Evolutionary conservation across 352 stramenopile species (phyloP).

Genomic region (Pythium volutum): DNA sequence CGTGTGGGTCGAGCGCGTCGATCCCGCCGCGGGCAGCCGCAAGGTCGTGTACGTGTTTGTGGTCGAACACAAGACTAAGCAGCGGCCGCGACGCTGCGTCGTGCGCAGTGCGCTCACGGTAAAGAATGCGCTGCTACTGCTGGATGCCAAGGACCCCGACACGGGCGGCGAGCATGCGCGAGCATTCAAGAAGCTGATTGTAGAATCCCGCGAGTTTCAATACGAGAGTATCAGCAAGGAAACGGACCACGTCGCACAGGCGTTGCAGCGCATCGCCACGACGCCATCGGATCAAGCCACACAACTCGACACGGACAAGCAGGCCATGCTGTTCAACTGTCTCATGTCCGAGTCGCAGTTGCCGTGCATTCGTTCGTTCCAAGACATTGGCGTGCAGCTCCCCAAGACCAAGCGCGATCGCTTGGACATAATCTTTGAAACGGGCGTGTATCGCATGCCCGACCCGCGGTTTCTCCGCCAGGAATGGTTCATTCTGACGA

Average conservation of each 20-base stretch:
- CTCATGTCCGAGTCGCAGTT: conserved; percentile 50
- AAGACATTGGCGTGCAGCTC: conserved; percentile 64
- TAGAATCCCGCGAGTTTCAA: conserved; percentile 63
- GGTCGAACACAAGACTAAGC: conserved; percentile 39
- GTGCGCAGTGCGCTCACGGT: conserved; percentile 59
- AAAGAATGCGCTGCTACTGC: conserved; percentile 53
- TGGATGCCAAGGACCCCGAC: conserved; percentile 28
- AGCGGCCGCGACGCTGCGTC: conserved; percentile 27
- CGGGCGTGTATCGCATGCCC: conserved; percentile 55
- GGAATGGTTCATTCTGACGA: conserved; percentile 69
- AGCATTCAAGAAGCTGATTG: conserved; percentile 44
- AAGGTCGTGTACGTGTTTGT: conserved; percentile 69
- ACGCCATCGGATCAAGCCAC: conserved; percentile 3
- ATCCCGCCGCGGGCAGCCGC: conserved; percentile 46
- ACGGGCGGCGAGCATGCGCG: conserved; percentile 20
- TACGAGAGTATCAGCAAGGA: conserved; percentile 68
- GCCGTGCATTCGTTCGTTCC: conserved; percentile 35
- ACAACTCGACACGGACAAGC: conserved; percentile 26
- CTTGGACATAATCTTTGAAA: conserved; percentile 62
- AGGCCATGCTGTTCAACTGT: conserved; percentile 57
- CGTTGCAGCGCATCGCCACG: conserved; percentile 40
- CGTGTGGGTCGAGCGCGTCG: conserved; percentile 74
- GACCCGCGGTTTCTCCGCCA: conserved; percentile 54
- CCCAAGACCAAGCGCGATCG: conserved; percentile 42
- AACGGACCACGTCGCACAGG: conserved; percentile 37